Percentiles rank a stretch among this genome's conserved stretches.
phyloP scores from a whole-genome alignment of 73 alveolate species.

The Effrenium voratum region DNA sequence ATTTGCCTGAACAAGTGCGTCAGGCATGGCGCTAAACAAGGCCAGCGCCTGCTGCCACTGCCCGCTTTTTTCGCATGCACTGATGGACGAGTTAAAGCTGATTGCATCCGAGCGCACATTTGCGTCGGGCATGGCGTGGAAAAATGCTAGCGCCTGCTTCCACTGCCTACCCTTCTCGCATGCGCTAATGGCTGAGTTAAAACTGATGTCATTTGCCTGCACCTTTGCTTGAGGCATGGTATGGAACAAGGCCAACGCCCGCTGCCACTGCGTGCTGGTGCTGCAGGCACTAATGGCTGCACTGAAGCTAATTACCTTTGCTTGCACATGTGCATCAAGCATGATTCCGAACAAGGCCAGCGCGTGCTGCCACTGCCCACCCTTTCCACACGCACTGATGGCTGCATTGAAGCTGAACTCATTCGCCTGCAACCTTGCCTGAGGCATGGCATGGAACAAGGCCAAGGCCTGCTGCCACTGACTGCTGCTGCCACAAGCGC shows the following conservation, averaged over 20 bases:
- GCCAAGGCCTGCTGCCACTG: conserved; percentile 10
- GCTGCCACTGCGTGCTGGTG: too few relatives aligned
- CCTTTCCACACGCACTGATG: neutral
- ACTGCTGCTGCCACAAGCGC: neutral
- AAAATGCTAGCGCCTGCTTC: neutral
- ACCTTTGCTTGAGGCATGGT: too few relatives aligned
- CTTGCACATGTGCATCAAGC: neutral
- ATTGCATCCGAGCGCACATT: too few relatives aligned
- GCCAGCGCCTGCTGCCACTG: neutral
- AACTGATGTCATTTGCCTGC: too few relatives aligned
- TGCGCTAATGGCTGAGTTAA: neutral
- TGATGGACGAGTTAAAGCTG: neutral
- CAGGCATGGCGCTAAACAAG: too few relatives aligned
- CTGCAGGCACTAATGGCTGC: neutral
- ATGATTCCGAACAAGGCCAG: neutral
- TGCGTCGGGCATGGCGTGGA: neutral
- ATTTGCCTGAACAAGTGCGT: neutral
- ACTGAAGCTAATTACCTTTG: neutral
- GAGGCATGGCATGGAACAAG: neutral
- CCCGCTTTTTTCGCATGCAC: neutral
- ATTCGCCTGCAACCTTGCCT: neutral
- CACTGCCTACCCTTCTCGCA: neutral
- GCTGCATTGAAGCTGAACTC: neutral
- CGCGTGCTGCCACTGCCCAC: neutral
- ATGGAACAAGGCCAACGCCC: too few relatives aligned